Conservation (phyloP, 257 asterid genomes). For the Solanum megistacrolobum region DNA sequence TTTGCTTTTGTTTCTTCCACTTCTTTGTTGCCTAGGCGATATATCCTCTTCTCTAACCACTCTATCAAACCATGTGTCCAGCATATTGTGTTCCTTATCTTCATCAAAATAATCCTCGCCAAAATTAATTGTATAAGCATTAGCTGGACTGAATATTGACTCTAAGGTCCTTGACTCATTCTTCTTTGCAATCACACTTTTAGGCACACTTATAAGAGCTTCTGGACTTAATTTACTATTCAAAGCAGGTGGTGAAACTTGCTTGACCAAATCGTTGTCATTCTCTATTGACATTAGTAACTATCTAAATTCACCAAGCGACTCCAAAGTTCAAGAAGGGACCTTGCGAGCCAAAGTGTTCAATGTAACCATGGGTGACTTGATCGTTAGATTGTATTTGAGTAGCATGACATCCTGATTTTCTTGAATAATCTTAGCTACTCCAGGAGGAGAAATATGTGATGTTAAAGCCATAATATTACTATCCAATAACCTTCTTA, state of each 20-base stretch:
- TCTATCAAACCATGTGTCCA: not conserved
- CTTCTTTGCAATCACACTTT: too few relatives aligned
- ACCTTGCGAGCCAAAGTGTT: not conserved
- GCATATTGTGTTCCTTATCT: not conserved
- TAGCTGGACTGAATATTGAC: not conserved
- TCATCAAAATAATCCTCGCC: not conserved
- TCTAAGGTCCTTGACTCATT: not conserved
- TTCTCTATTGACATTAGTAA: not conserved
- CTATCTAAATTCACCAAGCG: not conserved
- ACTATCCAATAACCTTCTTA: not conserved
- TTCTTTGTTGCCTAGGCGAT: not conserved
- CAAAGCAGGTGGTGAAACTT: not conserved
- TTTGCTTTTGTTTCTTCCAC: not conserved
- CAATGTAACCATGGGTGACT: not conserved
- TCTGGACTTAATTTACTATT: not conserved
- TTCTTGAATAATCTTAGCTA: not conserved
- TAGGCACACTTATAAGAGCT: too few relatives aligned
- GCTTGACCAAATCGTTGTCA: not conserved
- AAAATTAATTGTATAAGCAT: too few relatives aligned
- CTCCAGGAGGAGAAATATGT: not conserved
- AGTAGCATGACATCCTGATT: not conserved
- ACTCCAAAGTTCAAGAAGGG: not conserved
- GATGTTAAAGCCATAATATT: not conserved
- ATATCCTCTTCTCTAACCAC: not conserved
- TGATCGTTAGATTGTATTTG: not conserved